phyloP scores from a whole-genome alignment of 257 asterid genomes.

The Galeopsis tetrahit region DNA sequence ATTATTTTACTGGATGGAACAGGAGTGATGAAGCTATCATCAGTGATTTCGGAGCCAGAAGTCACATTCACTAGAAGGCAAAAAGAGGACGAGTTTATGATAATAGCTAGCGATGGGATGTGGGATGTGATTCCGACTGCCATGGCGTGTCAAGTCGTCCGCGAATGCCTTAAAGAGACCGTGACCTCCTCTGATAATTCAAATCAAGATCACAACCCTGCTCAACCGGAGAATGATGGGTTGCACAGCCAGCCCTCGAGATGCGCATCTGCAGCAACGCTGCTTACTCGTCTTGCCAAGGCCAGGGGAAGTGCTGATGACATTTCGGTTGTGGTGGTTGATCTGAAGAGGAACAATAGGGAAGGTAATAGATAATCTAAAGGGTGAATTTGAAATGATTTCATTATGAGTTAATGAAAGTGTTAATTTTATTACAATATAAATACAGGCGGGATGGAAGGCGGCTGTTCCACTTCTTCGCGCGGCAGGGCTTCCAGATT shows the following conservation, averaged over 20 bases:
- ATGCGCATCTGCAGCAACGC: background rate
- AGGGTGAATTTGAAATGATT: too few species aligned
- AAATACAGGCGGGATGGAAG: too few species aligned
- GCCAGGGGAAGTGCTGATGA: conserved; percentile 48
- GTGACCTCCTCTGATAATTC: background rate
- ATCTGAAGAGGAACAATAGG: conserved; percentile 12
- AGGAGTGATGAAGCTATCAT: conserved; percentile 53
- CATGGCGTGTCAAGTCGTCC: conserved; percentile 46
- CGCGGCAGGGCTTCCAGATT: too few species aligned
- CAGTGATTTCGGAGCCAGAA: conserved; percentile 59
- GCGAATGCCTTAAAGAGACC: conserved; percentile 41
- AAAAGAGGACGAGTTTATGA: conserved; percentile 48
- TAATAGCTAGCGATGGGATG: conserved; percentile 57
- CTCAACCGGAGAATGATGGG: background rate
- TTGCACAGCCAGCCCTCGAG: background rate
- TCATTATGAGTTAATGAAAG: too few species aligned
- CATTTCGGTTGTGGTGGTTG: conserved; percentile 51
- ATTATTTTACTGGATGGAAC: background rate
- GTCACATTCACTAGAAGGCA: conserved; percentile 48
- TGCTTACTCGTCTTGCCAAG: conserved; percentile 56
- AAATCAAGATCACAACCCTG: too few species aligned
- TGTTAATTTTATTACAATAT: too few species aligned
- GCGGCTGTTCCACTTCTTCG: too few species aligned
- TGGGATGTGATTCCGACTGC: conserved; percentile 57
- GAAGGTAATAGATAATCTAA: too few species aligned